Percentiles rank a stretch among this genome's conserved stretches.
These are phyloP conservation scores for Tremella fuciformis DNA, from an alignment of 768 basidiomycete species.

Conservation along the genomic window DNA sequence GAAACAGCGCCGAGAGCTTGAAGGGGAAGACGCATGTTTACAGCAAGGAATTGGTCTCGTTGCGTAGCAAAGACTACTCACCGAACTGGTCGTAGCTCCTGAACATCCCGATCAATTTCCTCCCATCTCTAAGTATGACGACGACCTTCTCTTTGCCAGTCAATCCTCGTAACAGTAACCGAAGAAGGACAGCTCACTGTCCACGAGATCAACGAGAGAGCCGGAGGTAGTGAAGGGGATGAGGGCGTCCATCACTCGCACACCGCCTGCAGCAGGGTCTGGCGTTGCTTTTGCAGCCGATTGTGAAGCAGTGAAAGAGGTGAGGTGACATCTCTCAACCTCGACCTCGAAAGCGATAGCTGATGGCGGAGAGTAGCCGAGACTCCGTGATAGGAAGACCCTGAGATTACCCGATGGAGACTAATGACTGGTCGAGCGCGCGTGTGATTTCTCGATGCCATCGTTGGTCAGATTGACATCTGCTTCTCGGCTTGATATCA, in stretches of 20 bases:
- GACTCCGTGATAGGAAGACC: too few species aligned
- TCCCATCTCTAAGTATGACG: constrained; percentile 90
- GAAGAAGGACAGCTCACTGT: constrained; percentile 74
- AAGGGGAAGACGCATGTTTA: neutral
- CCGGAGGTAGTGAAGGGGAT: constrained; percentile 99
- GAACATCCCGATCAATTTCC: constrained; percentile 93
- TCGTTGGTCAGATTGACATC: neutral
- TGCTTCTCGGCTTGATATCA: neutral
- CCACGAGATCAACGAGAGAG: constrained; percentile 97
- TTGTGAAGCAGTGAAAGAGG: too few species aligned
- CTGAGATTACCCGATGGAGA: too few species aligned
- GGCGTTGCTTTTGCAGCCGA: too few species aligned
- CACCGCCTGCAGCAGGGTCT: too few species aligned
- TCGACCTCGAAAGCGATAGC: too few species aligned
- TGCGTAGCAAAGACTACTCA: constrained; percentile 54
- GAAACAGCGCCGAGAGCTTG: neutral
- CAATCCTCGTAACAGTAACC: neutral
- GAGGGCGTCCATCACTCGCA: constrained; percentile 73
- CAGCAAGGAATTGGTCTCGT: neutral
- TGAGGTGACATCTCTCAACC: too few species aligned
- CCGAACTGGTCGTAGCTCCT: constrained; percentile 99
- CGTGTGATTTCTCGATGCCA: too few species aligned
- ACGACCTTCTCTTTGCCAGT: constrained; percentile 90
- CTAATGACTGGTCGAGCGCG: too few species aligned
- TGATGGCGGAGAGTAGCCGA: too few species aligned